Evolutionary conservation across 305 asterid genomes (phyloP), one percentile per base, ranked within the genome.

Genomic region (Nicotiana rustica): DNA sequence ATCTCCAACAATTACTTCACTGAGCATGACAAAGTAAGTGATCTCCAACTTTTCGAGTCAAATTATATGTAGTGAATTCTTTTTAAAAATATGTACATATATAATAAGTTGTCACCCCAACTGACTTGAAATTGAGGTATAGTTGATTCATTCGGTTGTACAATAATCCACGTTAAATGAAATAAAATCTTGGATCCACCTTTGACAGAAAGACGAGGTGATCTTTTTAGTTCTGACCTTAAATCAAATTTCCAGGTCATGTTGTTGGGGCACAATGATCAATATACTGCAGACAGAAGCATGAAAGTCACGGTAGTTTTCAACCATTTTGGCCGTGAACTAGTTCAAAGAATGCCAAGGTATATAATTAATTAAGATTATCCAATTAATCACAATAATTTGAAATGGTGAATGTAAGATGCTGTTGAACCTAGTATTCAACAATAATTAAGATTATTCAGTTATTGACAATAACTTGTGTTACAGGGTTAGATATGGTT

Each of bases 281-380:
- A 69, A 5, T 85, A 81, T 81, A 82, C 84, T 67, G 93, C 89
- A 0, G 97, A 93, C 80, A 89, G 75, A 80, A 82, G 35, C 57
- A 88, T 93, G 95, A 91, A 90, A 87, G 94, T 90, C 79, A 91
- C 97, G 0, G 88, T 91, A 10, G 95, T 86, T 66, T 93, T 85
- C 81, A 91, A 93, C 88, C 88, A 90, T 84, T 93, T 93, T 85
- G 97, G 97, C n/a, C 91, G 91, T 18, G 88, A 85, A 80, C 84
- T 91, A 61, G 91, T 90, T 38, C 95, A 93, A 82, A 89, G 97
- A 82, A 84, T 93, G 88, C 97, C 97, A 38, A 90, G 97, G 95
- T 91, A 64, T 31, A 4, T 18, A 68, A n/a, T 15, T 15, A 57
- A 13, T 25, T 25, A 31, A 62, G 38, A 62, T 13, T 2, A 57